Evolutionary conservation across 139 green algal genomes (phyloP).

Genomic region (Tetradesmus obliquus): DNA sequence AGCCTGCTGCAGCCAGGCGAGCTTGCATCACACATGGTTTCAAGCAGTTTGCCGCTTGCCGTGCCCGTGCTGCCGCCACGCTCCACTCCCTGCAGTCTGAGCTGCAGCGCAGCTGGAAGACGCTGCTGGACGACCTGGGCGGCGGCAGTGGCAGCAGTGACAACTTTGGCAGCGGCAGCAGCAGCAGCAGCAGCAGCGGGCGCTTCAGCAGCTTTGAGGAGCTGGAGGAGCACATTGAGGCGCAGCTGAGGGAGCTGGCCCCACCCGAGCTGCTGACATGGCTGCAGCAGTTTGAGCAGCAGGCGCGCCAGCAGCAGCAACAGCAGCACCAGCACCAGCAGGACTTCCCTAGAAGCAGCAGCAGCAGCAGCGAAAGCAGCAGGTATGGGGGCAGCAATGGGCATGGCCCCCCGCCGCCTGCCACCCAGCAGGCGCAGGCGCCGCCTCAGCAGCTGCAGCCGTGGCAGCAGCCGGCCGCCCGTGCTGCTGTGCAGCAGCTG

Average conservation of each 20-base stretch:
- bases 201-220: not conserved
- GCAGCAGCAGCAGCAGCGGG: not conserved
- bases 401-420: not conserved
- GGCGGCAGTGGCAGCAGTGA: not conserved
- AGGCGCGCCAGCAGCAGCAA: not conserved
- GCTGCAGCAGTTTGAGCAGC: slow-evolving; percentile 18
- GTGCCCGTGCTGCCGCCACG: too few species aligned
- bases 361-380: not conserved
- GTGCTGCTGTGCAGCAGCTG: slow-evolving; percentile 13
- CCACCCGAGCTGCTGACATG: slow-evolving; percentile 20
- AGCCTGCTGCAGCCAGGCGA: too few species aligned
- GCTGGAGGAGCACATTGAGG: not conserved
- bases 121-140: not conserved
- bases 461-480: slow-evolving; percentile 16
- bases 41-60: too few species aligned
- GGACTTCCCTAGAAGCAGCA: not conserved
- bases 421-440: not conserved
- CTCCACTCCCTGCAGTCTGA: not conserved
- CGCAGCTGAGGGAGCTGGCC: slow-evolving; percentile 4
- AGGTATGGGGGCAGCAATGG: not conserved
- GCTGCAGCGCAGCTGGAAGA: not conserved
- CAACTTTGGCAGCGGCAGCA: not conserved
- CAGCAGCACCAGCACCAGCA: slow-evolving; percentile 31
- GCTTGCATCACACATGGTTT: too few species aligned
- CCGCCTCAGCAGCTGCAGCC: slow-evolving; percentile 16